A percentile compares a stretch with the other conserved stretches of the same genome.
Conservation (phyloP, 179 eudicot species). For the Heliamphora pulchella region DNA sequence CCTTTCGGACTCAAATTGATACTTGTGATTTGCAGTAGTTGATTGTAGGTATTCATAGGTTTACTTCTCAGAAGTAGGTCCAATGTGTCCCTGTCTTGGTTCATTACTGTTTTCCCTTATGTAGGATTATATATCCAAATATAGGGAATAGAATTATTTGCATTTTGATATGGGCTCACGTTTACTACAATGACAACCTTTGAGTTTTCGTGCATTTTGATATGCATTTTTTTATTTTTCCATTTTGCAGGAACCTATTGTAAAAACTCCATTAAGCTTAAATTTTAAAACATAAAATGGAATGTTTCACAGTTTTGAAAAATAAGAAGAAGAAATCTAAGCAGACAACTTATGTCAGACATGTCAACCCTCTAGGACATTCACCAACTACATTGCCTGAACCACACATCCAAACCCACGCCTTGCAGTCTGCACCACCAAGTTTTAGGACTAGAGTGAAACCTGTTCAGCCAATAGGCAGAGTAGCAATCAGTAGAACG, state of each 20-base stretch:
- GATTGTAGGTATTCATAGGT: too few species aligned
- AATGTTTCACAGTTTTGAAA: slow-evolving; percentile 70
- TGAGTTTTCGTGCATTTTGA: slow-evolving; percentile 9
- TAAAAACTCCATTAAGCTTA: neutral
- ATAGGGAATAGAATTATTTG: neutral
- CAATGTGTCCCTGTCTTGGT: neutral
- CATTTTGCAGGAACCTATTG: slow-evolving; percentile 7
- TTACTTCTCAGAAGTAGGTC: neutral
- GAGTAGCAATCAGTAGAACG: slow-evolving; percentile 33
- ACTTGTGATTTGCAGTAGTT: too few species aligned
- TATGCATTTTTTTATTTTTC: slow-evolving; percentile 1
- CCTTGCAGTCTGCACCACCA: slow-evolving; percentile 81
- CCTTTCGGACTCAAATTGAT: too few species aligned
- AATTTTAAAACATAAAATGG: slow-evolving; percentile 42
- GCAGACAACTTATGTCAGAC: slow-evolving; percentile 38
- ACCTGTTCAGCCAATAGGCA: slow-evolving; percentile 37
- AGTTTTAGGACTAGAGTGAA: slow-evolving; percentile 59
- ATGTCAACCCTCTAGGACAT: slow-evolving; percentile 56
- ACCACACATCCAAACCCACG: slow-evolving; percentile 42
- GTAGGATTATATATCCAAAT: neutral
- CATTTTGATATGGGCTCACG: neutral
- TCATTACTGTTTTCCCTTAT: neutral
- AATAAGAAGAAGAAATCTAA: slow-evolving; percentile 72
- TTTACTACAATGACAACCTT: neutral
- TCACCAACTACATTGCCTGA: slow-evolving; percentile 68